A percentile compares a stretch with the other conserved stretches of the same genome.
phyloP scores from a whole-genome alignment of 176 grass and related monocot genomes.

The Phragmites australis region DNA sequence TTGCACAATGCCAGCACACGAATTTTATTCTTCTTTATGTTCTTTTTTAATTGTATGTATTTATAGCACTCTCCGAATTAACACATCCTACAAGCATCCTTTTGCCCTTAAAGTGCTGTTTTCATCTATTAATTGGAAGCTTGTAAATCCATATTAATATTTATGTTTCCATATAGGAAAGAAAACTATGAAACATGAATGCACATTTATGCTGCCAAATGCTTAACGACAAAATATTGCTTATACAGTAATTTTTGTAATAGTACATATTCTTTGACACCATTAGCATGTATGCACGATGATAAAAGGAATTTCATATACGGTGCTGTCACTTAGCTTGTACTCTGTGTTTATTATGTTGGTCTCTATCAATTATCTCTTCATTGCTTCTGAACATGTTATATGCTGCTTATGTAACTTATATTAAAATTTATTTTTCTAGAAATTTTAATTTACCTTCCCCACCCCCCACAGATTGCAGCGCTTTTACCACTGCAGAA shows the following conservation, averaged over 20 bases:
- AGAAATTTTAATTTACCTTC: conserved; percentile 30
- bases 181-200: background rate
- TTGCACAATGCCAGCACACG: background rate
- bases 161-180: conserved; percentile 14
- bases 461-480: conserved; percentile 51
- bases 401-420: background rate
- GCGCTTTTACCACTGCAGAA: conserved; percentile 68
- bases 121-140: background rate
- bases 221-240: background rate
- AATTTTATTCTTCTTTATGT: background rate
- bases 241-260: background rate
- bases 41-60: conserved; percentile 15
- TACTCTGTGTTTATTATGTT: conserved; percentile 1
- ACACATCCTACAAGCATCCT: background rate
- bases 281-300: background rate
- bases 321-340: conserved; percentile 2
- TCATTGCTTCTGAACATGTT: conserved; percentile 17
- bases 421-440: conserved; percentile 11
- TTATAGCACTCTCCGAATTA: background rate
- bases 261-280: background rate
- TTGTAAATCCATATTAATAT: background rate
- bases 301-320: background rate
- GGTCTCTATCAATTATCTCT: background rate
- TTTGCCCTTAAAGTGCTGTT: background rate
- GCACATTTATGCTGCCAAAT: background rate